Evolutionary conservation across 2,329 filamentous ascomycete species (phyloP).

Genomic region (Hansfordia pulvinata): DNA sequence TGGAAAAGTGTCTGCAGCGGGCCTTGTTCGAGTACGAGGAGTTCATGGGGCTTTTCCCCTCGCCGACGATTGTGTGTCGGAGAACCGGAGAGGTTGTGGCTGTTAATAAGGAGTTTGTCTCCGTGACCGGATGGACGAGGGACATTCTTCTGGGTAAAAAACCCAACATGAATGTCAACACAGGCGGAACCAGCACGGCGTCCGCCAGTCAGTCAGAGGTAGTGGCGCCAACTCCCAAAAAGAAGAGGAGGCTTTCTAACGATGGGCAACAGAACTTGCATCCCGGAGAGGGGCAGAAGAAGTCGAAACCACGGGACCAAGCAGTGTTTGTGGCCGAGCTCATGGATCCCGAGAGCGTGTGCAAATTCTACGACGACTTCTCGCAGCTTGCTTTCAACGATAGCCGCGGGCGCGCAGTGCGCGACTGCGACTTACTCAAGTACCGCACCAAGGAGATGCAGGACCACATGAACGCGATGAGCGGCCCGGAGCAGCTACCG

Average conservation of each 20-base stretch:
- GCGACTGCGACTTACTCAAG: conserved; percentile 75
- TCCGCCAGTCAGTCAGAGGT: no score
- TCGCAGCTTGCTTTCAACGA: conserved; percentile 86
- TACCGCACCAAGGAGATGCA: conserved; percentile 63
- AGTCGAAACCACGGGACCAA: no score
- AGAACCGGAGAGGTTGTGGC: conserved; percentile 90
- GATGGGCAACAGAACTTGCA: conserved; percentile 31
- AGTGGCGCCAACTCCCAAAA: conserved; percentile 37
- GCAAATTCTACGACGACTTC: conserved; percentile 94
- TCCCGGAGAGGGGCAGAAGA: no score
- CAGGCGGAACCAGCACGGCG: conserved; percentile 35
- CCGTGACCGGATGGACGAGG: conserved; percentile 87
- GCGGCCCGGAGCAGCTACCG: no score
- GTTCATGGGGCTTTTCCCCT: conserved; percentile 76
- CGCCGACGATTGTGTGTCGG: conserved; percentile 82
- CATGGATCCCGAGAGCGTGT: conserved; percentile 82
- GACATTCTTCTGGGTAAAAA: conserved; percentile 79
- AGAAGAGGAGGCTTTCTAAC: no score
- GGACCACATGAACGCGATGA: conserved; percentile 21
- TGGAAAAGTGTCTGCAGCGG: conserved; percentile 94
- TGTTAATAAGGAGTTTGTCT: conserved; percentile 93
- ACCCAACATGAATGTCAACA: conserved; percentile 77
- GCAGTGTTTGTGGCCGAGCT: conserved; percentile 87
- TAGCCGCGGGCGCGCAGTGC: conserved; percentile 70
- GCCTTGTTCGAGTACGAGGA: conserved; percentile 89